These are phyloP conservation scores for Bothriochloa decipiens DNA, from an alignment of 176 grass and related monocot genomes.

Conservation along the genomic window DNA sequence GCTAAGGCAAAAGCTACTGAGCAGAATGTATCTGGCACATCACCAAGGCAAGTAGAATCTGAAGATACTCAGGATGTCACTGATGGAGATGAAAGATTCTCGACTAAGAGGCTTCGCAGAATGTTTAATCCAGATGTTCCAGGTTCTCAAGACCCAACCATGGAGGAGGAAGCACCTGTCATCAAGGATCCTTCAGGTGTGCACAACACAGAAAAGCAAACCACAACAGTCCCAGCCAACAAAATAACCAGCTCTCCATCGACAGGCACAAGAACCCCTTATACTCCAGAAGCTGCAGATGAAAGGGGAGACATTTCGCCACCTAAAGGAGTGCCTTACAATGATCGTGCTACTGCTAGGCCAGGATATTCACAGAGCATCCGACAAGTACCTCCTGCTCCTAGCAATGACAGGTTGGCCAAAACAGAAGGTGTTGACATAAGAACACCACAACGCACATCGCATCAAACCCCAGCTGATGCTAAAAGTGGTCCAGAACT, in stretches of 20 bases:
- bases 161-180: constrained; percentile 26
- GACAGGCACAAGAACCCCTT: constrained; percentile 5
- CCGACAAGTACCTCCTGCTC: neutral
- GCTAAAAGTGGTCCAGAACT: constrained; percentile 5
- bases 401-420: neutral
- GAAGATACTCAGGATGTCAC: constrained; percentile 4
- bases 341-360: constrained; percentile 29
- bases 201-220: constrained; percentile 26
- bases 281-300: constrained; percentile 18
- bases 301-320: constrained; percentile 22
- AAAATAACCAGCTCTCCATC: constrained; percentile 21
- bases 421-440: constrained; percentile 5
- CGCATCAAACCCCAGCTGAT: constrained; percentile 10
- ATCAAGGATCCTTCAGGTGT: constrained; percentile 33
- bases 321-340: neutral
- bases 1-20: constrained; percentile 19
- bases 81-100: constrained; percentile 38
- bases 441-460: neutral
- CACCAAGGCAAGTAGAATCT: constrained; percentile 16
- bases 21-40: constrained; percentile 24
- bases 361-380: neutral
- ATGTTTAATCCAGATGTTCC: constrained; percentile 33
- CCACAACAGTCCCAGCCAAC: neutral
- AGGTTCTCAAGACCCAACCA: constrained; percentile 24
- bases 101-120: constrained; percentile 40